Conservation (phyloP, 2,329 filamentous ascomycete species). For the Arthrobotrys entomopaga region DNA sequence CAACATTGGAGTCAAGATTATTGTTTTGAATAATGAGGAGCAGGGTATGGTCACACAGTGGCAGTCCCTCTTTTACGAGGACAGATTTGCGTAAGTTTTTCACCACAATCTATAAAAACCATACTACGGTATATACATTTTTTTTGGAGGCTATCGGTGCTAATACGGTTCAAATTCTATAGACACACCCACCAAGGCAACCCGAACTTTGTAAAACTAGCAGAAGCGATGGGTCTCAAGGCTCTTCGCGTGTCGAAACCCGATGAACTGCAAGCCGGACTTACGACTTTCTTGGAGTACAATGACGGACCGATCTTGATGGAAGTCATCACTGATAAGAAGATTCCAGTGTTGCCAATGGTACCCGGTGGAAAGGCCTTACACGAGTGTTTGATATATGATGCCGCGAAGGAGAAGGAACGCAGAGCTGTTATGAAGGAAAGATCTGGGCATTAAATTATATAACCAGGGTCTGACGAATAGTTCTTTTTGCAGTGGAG, state of each 20-base stretch:
- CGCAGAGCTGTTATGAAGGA: slow-evolving; percentile 56
- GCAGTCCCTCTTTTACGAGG: slow-evolving; percentile 97
- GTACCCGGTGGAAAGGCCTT: slow-evolving; percentile 86
- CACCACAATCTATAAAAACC: neutral
- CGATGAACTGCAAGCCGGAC: slow-evolving; percentile 77
- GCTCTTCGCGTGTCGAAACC: slow-evolving; percentile 77
- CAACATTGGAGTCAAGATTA: slow-evolving; percentile 94
- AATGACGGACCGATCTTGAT: slow-evolving; percentile 90
- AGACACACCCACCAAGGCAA: slow-evolving; percentile 90
- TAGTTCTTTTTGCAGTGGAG: slow-evolving; percentile 5
- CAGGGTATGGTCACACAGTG: slow-evolving; percentile 99
- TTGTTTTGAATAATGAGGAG: slow-evolving; percentile 95
- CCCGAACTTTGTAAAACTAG: slow-evolving; percentile 93
- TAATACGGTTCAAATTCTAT: neutral
- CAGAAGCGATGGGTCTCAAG: slow-evolving; percentile 89
- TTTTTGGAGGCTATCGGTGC: neutral
- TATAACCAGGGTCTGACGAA: neutral
- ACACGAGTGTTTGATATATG: slow-evolving; percentile 92
- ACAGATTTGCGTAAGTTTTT: slow-evolving; percentile 72
- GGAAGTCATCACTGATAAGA: slow-evolving; percentile 89
- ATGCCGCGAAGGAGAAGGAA: slow-evolving; percentile 71
- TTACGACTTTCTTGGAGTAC: slow-evolving; percentile 85
- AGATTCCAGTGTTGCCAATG: slow-evolving; percentile 97
- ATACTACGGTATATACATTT: neutral
- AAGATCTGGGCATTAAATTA: slow-evolving; percentile 38